Evolutionary conservation across 75 land plant species (phyloP).

Genomic region (Ceratopteris richardii): DNA sequence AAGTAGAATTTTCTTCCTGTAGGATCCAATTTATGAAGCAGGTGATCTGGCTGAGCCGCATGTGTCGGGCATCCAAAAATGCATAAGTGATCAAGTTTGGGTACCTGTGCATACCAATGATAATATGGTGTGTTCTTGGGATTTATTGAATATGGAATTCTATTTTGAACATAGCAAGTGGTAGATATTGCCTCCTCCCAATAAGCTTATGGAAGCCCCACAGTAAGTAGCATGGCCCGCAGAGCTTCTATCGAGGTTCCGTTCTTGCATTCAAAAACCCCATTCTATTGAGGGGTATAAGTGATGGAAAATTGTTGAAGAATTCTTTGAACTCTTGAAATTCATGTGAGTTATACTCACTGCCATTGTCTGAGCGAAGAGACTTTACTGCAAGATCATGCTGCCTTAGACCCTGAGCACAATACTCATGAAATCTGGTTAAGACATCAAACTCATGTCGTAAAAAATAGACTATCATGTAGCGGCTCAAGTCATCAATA

Average conservation of each 20-base stretch:
- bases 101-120: neutral
- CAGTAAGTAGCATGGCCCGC: neutral
- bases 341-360: too few relatives aligned
- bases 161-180: too few relatives aligned
- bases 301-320: neutral
- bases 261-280: too few relatives aligned
- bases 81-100: neutral
- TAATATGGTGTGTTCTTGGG: neutral
- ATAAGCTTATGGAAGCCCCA: neutral
- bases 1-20: neutral
- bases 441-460: constrained; percentile 11
- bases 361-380: constrained; percentile 1
- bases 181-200: too few relatives aligned
- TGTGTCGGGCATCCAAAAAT: neutral
- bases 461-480: constrained; percentile 15
- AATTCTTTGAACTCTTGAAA: constrained; percentile 1
- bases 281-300: neutral
- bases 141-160: neutral
- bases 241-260: neutral
- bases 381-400: neutral
- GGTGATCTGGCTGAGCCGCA: neutral
- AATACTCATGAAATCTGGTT: constrained; percentile 7
- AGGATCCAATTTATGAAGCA: neutral
- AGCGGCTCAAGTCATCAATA: constrained; percentile 15
- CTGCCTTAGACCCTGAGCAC: constrained; percentile 3